Evolutionary conservation across 1,284 basidiomycete species (phyloP), one percentile per base, ranked within the genome.

Genomic region (Fistulinella staudtii): DNA sequence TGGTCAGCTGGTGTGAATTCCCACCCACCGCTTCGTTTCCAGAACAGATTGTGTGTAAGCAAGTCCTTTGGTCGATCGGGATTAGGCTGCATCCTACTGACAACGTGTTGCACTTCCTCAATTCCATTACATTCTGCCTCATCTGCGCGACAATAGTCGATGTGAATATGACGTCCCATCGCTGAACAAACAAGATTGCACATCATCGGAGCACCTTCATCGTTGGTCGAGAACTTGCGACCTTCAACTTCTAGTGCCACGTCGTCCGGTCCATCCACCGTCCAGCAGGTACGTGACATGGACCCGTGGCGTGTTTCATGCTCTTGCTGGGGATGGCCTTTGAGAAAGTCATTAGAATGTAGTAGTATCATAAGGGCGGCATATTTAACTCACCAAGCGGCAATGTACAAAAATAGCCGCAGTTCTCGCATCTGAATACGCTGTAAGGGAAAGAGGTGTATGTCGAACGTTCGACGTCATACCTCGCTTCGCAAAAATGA

Each of bases 251-350:
- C 80, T 0, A 81, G 50, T 1, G 64, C 57, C 0, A 64, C 46
- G 10, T 69, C 58, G 20, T 79, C 73, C 0, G 69, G 65, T 0
- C 73, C 75, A 38, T 80, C 77, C 2, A 84, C 54, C 0, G 72
- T 66, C 81, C 81, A 83, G 28, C 66, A 65, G 0, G 75, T 74
- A 37, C 61, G 66, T 0, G 76, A 74, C 81, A 82, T 82, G 1
- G 77, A 80, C 3, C 80, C 81, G 50, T 83, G 80, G 23, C 70
- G 68, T 0, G 80, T 84, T 27, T 81, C 78, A 41, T 83, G 80
- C 33, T 79, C 74, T 47, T 72, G 67, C 49, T 83, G 80, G 0
- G 74, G 41, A 50, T 83, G 81, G 0, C 76, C 81, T 83, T 41
- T 44, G 18, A 44, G 9, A 15, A 5, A 8, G 3, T n/a, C 9